Percentiles rank a stretch among this genome's conserved stretches.
phyloP scores from a whole-genome alignment of 139 green algal species.

The Nannochloris sp. region DNA sequence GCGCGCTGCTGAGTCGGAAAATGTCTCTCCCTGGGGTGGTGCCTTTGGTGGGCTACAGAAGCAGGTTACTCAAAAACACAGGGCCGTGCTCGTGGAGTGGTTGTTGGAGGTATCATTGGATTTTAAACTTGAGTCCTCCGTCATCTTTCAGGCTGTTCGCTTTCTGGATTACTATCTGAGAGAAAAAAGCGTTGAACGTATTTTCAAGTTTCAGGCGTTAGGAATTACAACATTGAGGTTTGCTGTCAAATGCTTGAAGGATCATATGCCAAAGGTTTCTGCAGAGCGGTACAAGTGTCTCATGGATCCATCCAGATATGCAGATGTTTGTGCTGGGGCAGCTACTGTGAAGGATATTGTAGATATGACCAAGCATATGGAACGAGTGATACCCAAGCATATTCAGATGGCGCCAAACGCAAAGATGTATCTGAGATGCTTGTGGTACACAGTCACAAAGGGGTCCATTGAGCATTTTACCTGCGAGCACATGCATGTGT shows the following conservation, averaged over 20 bases:
- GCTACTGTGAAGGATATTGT: conserved; percentile 41
- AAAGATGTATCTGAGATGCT: conserved; percentile 49
- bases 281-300: conserved; percentile 10
- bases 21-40: conserved; percentile 4
- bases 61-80: conserved; percentile 27
- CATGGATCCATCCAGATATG: conserved; percentile 36
- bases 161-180: conserved; percentile 51
- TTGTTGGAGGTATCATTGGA: conserved; percentile 49
- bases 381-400: conserved; percentile 9
- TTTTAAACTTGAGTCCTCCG: conserved; percentile 45
- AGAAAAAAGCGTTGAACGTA: conserved; percentile 10
- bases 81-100: conserved; percentile 40
- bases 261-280: conserved; percentile 1
- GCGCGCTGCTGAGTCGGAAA: conserved; percentile 23
- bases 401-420: conserved; percentile 30
- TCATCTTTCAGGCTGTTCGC: conserved; percentile 43
- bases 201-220: conserved; percentile 44
- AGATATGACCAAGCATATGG: conserved; percentile 31
- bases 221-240: conserved; percentile 42
- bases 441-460: conserved; percentile 43
- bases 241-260: conserved; percentile 35
- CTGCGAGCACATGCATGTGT: conserved; percentile 49
- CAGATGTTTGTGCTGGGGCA: conserved; percentile 38
- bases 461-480: conserved; percentile 6
- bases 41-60: conserved; percentile 23